Evolutionary conservation across 192 early-diverging fungal genomes (phyloP), one percentile per base, ranked within the genome.

Genomic region (Phycomyces nitens): DNA sequence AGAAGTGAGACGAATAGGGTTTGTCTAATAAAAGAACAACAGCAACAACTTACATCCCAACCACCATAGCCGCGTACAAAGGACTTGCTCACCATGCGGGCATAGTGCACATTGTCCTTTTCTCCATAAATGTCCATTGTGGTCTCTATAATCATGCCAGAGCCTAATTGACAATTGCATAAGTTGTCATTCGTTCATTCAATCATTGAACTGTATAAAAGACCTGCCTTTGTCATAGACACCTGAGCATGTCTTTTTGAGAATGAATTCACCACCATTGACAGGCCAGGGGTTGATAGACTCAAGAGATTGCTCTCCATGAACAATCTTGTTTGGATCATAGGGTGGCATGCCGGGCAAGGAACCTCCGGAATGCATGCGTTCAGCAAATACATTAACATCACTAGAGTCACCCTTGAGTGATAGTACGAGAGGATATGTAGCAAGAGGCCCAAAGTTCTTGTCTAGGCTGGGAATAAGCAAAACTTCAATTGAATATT

Each of bases 1-100:
- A n/a, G n/a, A n/a, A n/a, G n/a, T n/a, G n/a, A n/a, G n/a, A n/a
- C n/a, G n/a, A n/a, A n/a, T n/a, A n/a, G n/a, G n/a, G n/a, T n/a
- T n/a, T n/a, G n/a, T n/a, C n/a, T n/a, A n/a, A n/a, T n/a, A n/a
- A n/a, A n/a, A n/a, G n/a, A n/a, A n/a, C n/a, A n/a, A n/a, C n/a
- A n/a, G n/a, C n/a, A 56, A 16, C 20, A 47, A 61, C 72, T 69
- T 70, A 82, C 82, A 58, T 78, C 72, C 76, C 85, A 91, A 23
- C 86, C 86, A 60, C 89, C 89, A 58, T 72, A 77, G 5, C 89
- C 89, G 62, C 87, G 71, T 0, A 89, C 83, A 80, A 90, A 91
- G 11, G 77, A 82, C 26, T 72, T 72, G 8, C 72, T 73, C 34
- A 76, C 80, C 72, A 85, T 77, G 56, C 82, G 69, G 0, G 59